These are phyloP conservation scores for Puya raimondii DNA, from an alignment of 176 grass and related monocot genomes.

Conservation along the genomic window DNA sequence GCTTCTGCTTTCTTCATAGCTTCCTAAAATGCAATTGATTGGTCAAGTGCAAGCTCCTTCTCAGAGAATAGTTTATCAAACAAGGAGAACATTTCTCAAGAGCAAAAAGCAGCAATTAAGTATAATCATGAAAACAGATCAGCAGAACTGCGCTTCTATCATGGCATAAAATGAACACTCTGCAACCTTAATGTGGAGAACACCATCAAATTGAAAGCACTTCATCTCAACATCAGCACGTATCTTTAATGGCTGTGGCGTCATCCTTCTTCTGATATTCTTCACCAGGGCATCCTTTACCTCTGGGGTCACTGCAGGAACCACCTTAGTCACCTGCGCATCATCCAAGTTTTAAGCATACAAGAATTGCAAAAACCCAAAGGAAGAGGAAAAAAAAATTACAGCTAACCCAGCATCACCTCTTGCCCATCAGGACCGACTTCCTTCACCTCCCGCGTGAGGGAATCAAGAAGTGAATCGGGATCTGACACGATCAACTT, in stretches of 20 bases:
- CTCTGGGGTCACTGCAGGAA: conserved; percentile 55
- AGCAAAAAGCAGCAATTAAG: neutral
- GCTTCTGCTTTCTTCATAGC: conserved; percentile 29
- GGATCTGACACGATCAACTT: conserved; percentile 65
- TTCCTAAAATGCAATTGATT: conserved; percentile 3
- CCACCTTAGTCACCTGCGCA: conserved; percentile 63
- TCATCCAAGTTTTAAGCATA: neutral
- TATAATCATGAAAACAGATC: neutral
- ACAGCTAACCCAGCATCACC: conserved; percentile 21
- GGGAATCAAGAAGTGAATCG: conserved; percentile 39
- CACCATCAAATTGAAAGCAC: conserved; percentile 31
- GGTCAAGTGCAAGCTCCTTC: neutral
- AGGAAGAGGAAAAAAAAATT: neutral
- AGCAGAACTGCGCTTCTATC: neutral
- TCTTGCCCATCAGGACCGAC: conserved; percentile 52
- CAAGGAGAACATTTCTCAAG: neutral
- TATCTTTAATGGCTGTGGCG: conserved; percentile 26
- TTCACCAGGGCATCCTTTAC: conserved; percentile 75
- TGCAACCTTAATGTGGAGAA: conserved; percentile 26
- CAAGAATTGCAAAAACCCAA: neutral
- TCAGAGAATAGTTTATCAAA: neutral
- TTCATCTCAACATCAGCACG: conserved; percentile 31
- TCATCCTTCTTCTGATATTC: conserved; percentile 48
- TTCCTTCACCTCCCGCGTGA: conserved; percentile 49
- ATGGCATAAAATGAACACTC: neutral